Evolutionary conservation across 1,139 yeast species (phyloP).

Genomic region (Geotrichum citri-aurantii): DNA sequence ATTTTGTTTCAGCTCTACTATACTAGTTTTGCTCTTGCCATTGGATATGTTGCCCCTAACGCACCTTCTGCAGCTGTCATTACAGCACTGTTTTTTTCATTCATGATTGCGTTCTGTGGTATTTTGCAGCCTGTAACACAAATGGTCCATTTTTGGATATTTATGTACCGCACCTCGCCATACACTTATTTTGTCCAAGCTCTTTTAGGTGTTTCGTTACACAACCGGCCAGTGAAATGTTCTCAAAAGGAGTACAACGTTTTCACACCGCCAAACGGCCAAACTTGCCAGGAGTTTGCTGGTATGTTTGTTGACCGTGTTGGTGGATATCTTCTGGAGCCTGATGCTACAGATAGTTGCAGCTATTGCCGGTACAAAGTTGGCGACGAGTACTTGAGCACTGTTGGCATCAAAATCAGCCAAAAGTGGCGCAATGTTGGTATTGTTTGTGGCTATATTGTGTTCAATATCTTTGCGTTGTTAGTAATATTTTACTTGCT

Average conservation of each 20-base stretch:
- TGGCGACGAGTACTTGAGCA: slow-evolving; percentile 49
- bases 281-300: slow-evolving; percentile 53
- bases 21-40: slow-evolving; percentile 49
- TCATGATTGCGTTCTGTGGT: slow-evolving; percentile 54
- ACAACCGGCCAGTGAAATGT: slow-evolving; percentile 51
- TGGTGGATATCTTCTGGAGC: slow-evolving; percentile 52
- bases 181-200: slow-evolving; percentile 59
- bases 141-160: slow-evolving; percentile 58
- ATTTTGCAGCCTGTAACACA: slow-evolving; percentile 52
- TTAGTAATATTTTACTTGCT: slow-evolving; percentile 36
- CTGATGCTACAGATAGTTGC: slow-evolving; percentile 48
- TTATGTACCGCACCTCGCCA: slow-evolving; percentile 65
- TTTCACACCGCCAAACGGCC: slow-evolving; percentile 53
- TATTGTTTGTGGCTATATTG: slow-evolving; percentile 44
- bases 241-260: slow-evolving; percentile 43
- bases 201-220: slow-evolving; percentile 46
- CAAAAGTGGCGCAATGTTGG: slow-evolving; percentile 57
- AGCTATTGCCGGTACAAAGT: slow-evolving; percentile 49
- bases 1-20: slow-evolving; percentile 54
- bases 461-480: slow-evolving; percentile 44
- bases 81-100: slow-evolving; percentile 48
- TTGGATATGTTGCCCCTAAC: slow-evolving; percentile 55
- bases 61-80: slow-evolving; percentile 57
- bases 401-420: slow-evolving; percentile 42
- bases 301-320: slow-evolving; percentile 33